These are phyloP conservation scores for Vinca major DNA, from an alignment of 305 asterid genomes.

Conservation along the genomic window DNA sequence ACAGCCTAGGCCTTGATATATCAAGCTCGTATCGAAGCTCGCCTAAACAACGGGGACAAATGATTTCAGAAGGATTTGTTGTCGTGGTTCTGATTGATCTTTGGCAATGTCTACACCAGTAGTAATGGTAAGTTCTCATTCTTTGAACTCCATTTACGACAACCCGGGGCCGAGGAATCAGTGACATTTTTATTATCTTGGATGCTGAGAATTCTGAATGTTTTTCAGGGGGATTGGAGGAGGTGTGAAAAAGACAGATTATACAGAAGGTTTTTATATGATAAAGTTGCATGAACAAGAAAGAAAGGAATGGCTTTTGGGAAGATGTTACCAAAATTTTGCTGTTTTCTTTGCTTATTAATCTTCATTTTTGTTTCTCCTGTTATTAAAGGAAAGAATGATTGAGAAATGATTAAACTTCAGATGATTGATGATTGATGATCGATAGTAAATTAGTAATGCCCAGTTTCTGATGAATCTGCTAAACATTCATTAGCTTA, in stretches of 20 bases:
- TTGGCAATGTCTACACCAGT: constrained; percentile 73
- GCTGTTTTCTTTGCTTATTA: constrained; percentile 23
- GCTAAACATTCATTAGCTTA: too few relatives aligned
- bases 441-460: too few relatives aligned
- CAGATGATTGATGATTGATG: background rate
- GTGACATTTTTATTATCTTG: constrained; percentile 29
- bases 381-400: constrained; percentile 44
- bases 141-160: constrained; percentile 52
- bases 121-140: constrained; percentile 66
- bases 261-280: constrained; percentile 15
- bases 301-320: constrained; percentile 38
- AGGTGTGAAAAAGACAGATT: constrained; percentile 6
- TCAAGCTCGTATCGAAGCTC: constrained; percentile 56
- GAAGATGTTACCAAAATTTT: constrained; percentile 9
- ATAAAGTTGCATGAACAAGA: constrained; percentile 10
- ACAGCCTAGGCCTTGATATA: constrained; percentile 39
- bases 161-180: constrained; percentile 33
- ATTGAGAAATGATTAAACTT: constrained; percentile 15
- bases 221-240: too few relatives aligned
- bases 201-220: too few relatives aligned
- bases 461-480: background rate
- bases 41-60: constrained; percentile 62
- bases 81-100: constrained; percentile 67
- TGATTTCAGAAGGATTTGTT: constrained; percentile 45
- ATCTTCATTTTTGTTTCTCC: constrained; percentile 20